These are phyloP conservation scores for Chaetoscypha palmicola DNA, from an alignment of 2,329 filamentous ascomycete genomes.

Conservation along the genomic window DNA sequence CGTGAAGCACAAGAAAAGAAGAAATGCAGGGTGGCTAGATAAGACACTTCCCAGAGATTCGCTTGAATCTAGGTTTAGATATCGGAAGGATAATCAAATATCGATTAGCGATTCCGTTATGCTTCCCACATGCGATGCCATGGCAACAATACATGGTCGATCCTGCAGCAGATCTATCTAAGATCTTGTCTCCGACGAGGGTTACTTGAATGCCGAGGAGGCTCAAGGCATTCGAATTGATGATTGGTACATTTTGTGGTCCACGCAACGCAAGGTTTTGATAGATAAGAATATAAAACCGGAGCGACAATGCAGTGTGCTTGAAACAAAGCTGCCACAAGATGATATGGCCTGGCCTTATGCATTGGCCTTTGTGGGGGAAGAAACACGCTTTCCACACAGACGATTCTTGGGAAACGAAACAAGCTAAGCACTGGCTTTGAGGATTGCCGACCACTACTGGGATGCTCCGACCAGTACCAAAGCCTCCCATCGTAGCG, in stretches of 20 bases:
- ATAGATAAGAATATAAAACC: constrained; percentile 15
- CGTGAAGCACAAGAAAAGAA: constrained; percentile 18
- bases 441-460: no score
- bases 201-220: constrained; percentile 4
- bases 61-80: constrained; percentile 6
- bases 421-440: constrained; percentile 7
- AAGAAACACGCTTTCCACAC: constrained; percentile 4
- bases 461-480: neutral
- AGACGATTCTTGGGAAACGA: constrained; percentile 7
- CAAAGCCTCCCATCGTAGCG: constrained; percentile 4
- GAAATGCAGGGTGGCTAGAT: constrained; percentile 16
- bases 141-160: constrained; percentile 7
- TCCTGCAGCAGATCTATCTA: constrained; percentile 11
- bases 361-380: constrained; percentile 10
- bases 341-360: constrained; percentile 1
- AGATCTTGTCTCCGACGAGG: constrained; percentile 8
- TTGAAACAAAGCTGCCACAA: no score
- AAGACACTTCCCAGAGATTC: constrained; percentile 15
- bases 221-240: neutral
- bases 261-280: neutral
- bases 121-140: neutral
- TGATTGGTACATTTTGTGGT: neutral
- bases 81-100: constrained; percentile 8
- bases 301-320: constrained; percentile 12
- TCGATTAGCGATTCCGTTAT: neutral